Base-by-base conservation (phyloP, 441 rosid species). In the Corymbia calophylla region DNA sequence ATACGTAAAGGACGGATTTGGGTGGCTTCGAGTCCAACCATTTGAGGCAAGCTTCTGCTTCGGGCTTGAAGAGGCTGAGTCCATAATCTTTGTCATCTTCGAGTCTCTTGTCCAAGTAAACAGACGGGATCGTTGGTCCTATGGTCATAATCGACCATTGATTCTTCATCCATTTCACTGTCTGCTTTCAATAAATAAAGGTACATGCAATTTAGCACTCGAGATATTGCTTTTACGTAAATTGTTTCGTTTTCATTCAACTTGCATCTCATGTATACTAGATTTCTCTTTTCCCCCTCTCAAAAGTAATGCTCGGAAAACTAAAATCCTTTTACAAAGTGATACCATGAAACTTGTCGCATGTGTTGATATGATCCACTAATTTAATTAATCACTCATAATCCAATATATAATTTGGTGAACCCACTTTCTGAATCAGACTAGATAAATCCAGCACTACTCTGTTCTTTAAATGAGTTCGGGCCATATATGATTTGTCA, bases 31-130 rank as follows among this genome's bases (percentile, higher is more conserved):
- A 86, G 87, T 86, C 87, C 56, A 86, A 31, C 87, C 87, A 86
- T 58, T 54, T 53, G 58, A 39, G 58, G 87, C 62, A 86, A 53
- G 87, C 48, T 58, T 86, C 66, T 21, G 64, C 48, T 35, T 86
- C 87, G n/a, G 87, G 68, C 66, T 86, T 55, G 87, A 86, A 86
- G 87, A 86, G 87, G 87, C 87, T 86, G 87, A 86, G 56, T 55
- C 87, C 87, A 27, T 55, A 86, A 53, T 86, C 68, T 58, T 31
- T 86, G 87, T 54, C 87, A 17, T 86, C 68, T 58, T 54, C 64
- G 11, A 86, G 64, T 86, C 87, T 55, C 31, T 86, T 86, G 87
- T 86, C 87, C 48, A 86, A 44, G 87, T 86, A 86, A 55, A 86
- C 18, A 51, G 87, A 86, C 68, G 87, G 87, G 49, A 86, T 32